Base-by-base conservation (phyloP, 495 filamentous ascomycete species). In the Talaromyces wortmannii region DNA sequence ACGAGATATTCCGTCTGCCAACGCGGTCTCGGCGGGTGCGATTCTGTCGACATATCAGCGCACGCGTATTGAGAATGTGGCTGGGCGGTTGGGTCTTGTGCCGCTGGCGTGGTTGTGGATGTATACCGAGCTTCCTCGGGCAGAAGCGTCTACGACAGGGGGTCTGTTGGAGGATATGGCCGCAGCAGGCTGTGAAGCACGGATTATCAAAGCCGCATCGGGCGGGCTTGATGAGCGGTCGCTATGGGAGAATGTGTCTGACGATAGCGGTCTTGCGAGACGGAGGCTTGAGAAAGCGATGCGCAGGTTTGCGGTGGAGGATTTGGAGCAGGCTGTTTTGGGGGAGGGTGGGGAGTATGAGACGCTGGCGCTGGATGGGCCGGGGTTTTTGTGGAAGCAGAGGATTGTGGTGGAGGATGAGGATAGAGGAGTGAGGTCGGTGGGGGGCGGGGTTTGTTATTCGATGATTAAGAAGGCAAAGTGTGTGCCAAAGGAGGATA, bases 261-360 rank as follows among this genome's bases (percentile, higher is more conserved):
- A 57, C 5, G 71, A 78, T 5, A 81, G 78, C 59, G 57, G 67
- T 1, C 59, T 48, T 30, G 71, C 80, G 7, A 73, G 85, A 57
- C 69, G 64, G 46, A 74, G 76, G 50, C 61, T 96, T 31, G 73
- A 74, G 36, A 80, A 74, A 57, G 79, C 79, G 4, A 85, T 94
- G 78, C 71, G 70, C 51, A 77, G 85, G 53, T 97, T 92, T 78
- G 76, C 65, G 10, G 80, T 80, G 7, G 73, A 74, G 31, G 75
- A 81, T 61, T 50, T 76, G 7, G 45, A 61, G 15, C 89, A 89
- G 0, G 87, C 89, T 10, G 80, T 92, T 16, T 67, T 97, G 17
- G 94, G 95, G 0, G 94, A 97, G 63, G 94, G 94, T 3, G 94
- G 95, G 4, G 94, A 98, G 76, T 98, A 92, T 73, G 94, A 98